Evolutionary conservation across 1,284 basidiomycete genomes (phyloP), one percentile per base, ranked within the genome.

Genomic region (Pyrrhoderma lamaoense): DNA sequence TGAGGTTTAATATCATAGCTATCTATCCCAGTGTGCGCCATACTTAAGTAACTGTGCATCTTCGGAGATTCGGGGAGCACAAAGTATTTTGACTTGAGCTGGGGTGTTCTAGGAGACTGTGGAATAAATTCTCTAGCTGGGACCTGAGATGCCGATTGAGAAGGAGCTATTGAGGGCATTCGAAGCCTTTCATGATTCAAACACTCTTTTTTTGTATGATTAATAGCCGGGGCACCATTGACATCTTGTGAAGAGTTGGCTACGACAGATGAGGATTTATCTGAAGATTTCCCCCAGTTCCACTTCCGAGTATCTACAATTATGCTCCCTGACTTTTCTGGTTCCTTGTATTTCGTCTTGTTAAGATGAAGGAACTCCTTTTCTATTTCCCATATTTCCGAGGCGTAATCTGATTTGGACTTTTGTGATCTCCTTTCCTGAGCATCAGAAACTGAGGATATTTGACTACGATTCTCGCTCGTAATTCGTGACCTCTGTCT

Each of bases 331-430:
- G 60, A 51, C n/a, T 43, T 52, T 23, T 22, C 5, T 22, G 25
- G 19, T 19, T 45, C 37, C 49, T 57, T 47, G 14, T 42, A 27
- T 37, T 45, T 49, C 2, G 56, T 55, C 44, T 56, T 43, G 14
- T 43, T 37, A 48, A 55, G 58, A 59, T 58, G 61, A 58, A 44
- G 59, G 57, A 49, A 61, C 55, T 74, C 70, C 11, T 65, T 58
- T 64, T 86, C 85, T 38, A 86, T 84, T 57, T 80, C 80, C 85
- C 84, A 87, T 19, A 78, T 59, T 19, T 77, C 68, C 13, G 85
- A 87, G 51, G 64, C 66, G 8, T 62, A 59, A 39, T 57, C 50
- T 39, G 39, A 50, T 27, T 54, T 42, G 11, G 27, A 31, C 27
- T 31, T 31, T 11, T 31, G 27, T 31, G 27, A 31, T 31, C 5